Percentiles rank a stretch among this genome's conserved stretches.
Conservation (phyloP, 2,329 filamentous ascomycete species). For the Fusarium brachygibbosum region DNA sequence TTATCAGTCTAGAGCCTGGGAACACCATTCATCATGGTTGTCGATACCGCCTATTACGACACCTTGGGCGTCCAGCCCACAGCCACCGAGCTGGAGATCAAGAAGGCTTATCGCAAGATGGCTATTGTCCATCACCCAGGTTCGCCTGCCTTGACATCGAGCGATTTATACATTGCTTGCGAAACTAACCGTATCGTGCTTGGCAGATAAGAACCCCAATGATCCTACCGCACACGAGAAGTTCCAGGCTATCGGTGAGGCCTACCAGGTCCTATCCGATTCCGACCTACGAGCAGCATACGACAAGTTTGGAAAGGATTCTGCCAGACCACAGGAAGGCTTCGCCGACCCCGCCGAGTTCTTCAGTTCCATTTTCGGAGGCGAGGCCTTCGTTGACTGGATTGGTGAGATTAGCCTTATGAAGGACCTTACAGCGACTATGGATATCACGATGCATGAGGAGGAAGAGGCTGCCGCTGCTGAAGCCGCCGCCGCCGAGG, state of each 20-base stretch:
- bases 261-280: constrained; percentile 87
- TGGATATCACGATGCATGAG: constrained; percentile 97
- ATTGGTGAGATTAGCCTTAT: constrained; percentile 98
- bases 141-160: constrained; percentile 54
- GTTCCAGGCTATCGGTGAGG: constrained; percentile 88
- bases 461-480: constrained; percentile 73
- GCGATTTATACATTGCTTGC: neutral
- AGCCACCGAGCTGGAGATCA: constrained; percentile 92
- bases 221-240: constrained; percentile 94
- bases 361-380: constrained; percentile 98
- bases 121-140: constrained; percentile 94
- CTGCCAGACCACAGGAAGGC: constrained; percentile 88
- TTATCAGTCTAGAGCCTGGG: constrained; percentile 22
- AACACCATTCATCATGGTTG: constrained; percentile 75
- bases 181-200: constrained; percentile 29
- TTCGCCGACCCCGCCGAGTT: constrained; percentile 98
- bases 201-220: constrained; percentile 93
- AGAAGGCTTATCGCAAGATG: constrained; percentile 95
- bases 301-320: constrained; percentile 97
- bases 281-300: constrained; percentile 89
- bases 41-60: constrained; percentile 91
- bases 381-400: constrained; percentile 94
- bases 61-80: constrained; percentile 85
- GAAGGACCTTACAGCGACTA: constrained; percentile 97
- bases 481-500: constrained; percentile 62